Percentiles rank a stretch among this genome's conserved stretches.
Conservation (phyloP, 768 basidiomycete species). For the Suillus tomentosus region DNA sequence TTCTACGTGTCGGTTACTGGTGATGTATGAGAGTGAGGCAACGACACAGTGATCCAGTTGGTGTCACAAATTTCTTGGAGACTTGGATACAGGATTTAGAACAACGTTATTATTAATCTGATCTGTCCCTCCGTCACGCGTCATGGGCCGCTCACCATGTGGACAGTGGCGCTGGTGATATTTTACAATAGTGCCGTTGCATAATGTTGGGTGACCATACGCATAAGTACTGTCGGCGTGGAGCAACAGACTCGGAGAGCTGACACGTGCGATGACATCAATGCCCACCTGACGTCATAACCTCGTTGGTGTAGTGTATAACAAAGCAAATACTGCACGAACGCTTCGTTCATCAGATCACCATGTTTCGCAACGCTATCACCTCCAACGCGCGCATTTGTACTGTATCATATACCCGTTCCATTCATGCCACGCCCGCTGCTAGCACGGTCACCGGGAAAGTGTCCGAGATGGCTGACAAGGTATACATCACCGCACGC, state of each 20-base stretch:
- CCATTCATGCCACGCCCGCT: constrained; percentile 34
- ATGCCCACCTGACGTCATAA: constrained; percentile 11
- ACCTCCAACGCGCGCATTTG: constrained; percentile 1
- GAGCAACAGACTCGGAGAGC: background rate
- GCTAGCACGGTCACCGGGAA: constrained; percentile 39
- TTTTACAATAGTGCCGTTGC: background rate
- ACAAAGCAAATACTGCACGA: background rate
- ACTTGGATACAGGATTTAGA: background rate
- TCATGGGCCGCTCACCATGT: constrained; percentile 10
- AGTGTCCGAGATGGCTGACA: constrained; percentile 40
- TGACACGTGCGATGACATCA: constrained; percentile 14
- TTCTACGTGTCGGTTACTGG: background rate
- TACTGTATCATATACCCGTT: constrained; percentile 15
- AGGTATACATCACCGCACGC: constrained; percentile 23
- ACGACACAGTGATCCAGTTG: background rate
- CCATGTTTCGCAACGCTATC: constrained; percentile 2
- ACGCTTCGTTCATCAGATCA: background rate
- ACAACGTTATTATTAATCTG: constrained; percentile 9
- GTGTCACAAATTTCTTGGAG: background rate
- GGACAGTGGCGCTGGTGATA: background rate
- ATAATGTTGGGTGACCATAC: background rate
- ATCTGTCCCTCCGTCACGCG: constrained; percentile 17
- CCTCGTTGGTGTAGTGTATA: constrained; percentile 1
- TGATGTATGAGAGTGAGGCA: background rate
- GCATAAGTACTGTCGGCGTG: background rate